A percentile compares a stretch with the other conserved stretches of the same genome.
phyloP scores from a whole-genome alignment of 176 grass and related monocot species.

The Hordeum marinum region DNA sequence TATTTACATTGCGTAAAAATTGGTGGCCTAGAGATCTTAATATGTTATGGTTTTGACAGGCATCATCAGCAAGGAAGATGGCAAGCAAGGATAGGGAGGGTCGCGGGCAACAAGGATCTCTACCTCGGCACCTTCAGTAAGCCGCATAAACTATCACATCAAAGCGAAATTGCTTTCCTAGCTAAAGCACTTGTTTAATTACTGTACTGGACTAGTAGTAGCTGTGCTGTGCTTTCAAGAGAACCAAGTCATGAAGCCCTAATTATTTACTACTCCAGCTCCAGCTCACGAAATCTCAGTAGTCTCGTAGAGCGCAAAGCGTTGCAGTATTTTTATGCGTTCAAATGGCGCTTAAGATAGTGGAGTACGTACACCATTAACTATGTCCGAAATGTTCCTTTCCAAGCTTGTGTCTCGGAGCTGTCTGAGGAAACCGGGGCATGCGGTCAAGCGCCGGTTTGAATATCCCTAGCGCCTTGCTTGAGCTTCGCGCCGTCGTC shows the following conservation, averaged over 20 bases:
- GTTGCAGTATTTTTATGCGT: constrained; percentile 35
- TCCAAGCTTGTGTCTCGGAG: constrained; percentile 63
- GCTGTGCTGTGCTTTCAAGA: constrained; percentile 23
- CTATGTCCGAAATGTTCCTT: constrained; percentile 53
- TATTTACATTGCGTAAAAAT: neutral
- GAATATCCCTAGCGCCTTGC: constrained; percentile 34
- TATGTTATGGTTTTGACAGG: constrained; percentile 29
- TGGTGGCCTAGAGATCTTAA: neutral
- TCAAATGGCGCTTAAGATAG: constrained; percentile 48
- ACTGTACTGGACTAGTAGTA: constrained; percentile 6
- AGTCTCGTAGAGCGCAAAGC: constrained; percentile 56
- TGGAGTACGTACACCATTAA: constrained; percentile 35
- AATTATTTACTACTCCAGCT: constrained; percentile 43
- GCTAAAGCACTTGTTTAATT: constrained; percentile 22
- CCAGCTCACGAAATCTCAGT: constrained; percentile 50
- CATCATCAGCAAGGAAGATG: constrained; percentile 81
- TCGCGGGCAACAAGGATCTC: constrained; percentile 76
- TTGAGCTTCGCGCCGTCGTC: constrained; percentile 16
- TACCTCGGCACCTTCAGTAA: constrained; percentile 85
- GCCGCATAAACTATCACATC: constrained; percentile 19
- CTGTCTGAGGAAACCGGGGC: constrained; percentile 56
- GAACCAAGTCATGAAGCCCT: constrained; percentile 42
- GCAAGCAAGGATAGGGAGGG: constrained; percentile 81
- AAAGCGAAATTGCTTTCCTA: constrained; percentile 9
- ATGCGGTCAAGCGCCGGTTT: constrained; percentile 38